phyloP scores from a whole-genome alignment of 371 early-diverging fungal species.

The Rhizopus delemar region DNA sequence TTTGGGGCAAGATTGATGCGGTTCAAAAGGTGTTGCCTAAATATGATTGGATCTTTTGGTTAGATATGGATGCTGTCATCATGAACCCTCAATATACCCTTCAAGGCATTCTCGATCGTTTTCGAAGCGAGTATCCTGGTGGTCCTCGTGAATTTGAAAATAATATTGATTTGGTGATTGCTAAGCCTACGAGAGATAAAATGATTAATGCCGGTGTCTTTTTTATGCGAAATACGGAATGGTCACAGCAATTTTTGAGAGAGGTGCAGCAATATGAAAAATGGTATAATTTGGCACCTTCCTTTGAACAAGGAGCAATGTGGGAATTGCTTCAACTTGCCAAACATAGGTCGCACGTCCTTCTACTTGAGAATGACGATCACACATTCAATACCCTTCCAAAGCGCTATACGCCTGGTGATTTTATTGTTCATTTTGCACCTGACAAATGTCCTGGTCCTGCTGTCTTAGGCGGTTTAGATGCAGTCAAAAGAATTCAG shows the following conservation, averaged over 20 bases:
- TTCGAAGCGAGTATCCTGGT: conserved; percentile 29
- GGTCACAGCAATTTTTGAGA: conserved; percentile 57
- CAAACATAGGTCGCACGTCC: conserved; percentile 30
- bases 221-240: conserved; percentile 61
- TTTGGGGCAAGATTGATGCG: conserved; percentile 66
- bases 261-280: conserved; percentile 48
- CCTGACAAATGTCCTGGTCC: conserved; percentile 64
- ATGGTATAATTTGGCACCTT: conserved; percentile 50
- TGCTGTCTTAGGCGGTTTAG: conserved; percentile 56
- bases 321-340: conserved; percentile 55
- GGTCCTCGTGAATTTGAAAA: conserved; percentile 29
- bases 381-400: conserved; percentile 69
- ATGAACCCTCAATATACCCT: conserved; percentile 46
- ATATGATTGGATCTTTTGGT: conserved; percentile 71
- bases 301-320: conserved; percentile 67
- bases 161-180: conserved; percentile 52
- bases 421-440: conserved; percentile 68
- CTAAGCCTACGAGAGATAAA: conserved; percentile 46
- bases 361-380: conserved; percentile 55
- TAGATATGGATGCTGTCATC: conserved; percentile 70
- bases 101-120: conserved; percentile 33
- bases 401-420: conserved; percentile 46
- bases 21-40: conserved; percentile 63
- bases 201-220: conserved; percentile 68
- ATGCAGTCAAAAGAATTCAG: conserved; percentile 32